Evolutionary conservation across 306 rosid genomes (phyloP), one percentile per base, ranked within the genome.

Genomic region (Ormosia semicastrata): DNA sequence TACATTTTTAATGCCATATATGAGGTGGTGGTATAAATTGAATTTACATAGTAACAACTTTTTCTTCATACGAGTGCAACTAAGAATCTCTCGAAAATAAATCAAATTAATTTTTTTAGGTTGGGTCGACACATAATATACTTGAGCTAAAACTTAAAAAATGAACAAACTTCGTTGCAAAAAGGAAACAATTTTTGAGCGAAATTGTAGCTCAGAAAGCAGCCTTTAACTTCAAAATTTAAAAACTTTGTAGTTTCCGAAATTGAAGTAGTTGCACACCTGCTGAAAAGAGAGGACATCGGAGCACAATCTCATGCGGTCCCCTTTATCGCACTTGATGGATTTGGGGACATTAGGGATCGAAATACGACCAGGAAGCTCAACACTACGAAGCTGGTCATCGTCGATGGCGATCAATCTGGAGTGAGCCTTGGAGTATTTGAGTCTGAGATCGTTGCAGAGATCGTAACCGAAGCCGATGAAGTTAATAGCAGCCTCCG

Each of bases 281-380:
- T 91, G 94, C 80, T 92, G 97, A 82, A 94, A 94, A 57, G 97
- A 85, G 81, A 90, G 89, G 39, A 89, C 90, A 78, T 92, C 98
- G 29, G 94, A 90, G 83, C 86, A 89, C 53, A 92, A 80, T 73
- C 98, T 81, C 88, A 85, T 79, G 75, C 94, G 97, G 24, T 94
- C 98, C 24, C 98, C 98, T 86, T 92, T 90, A 58, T 92, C 97
- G 41, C 94, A 92, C 13, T 92, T 92, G 67, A 94, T 90, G 49
- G 93, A 92, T 81, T 89, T 92, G 83, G 98, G 93, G 15, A 94
- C 98, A 52, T 81, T 83, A 11, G 85, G 90, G 59, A 92, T 77
- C 6, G 90, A 84, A 85, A 94, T 66, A 12, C 92, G 90, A 2
- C 90, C 89, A 0, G 92, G 95, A 14, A 94, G 87, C n/a, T 84